Base-by-base conservation (phyloP, 2,329 filamentous ascomycete genomes). In the Arachnomyces sp. region DNA sequence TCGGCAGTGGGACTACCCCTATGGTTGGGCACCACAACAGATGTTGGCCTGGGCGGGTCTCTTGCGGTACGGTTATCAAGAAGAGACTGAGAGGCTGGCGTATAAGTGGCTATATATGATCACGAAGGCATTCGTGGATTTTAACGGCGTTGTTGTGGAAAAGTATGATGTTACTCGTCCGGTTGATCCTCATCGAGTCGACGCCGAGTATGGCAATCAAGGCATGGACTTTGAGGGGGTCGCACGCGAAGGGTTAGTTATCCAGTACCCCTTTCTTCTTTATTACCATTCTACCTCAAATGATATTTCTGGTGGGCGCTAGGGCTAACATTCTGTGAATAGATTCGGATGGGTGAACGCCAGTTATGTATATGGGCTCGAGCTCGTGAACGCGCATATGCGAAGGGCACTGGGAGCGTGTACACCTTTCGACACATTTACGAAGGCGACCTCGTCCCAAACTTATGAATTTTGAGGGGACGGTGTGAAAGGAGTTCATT, bases 21-120 rank as follows among this genome's bases (percentile, higher is more conserved):
- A 92, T 58, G 92, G 92, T 44, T 98, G 92, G 92, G 92, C 92
- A 40, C 92, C 92, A 25, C 92, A 98, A 70, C 92, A 98, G 69
- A 96, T 98, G 68, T 77, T 98, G 31, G 90, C 92, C 1, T 98
- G 92, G 92, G 89, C 86, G 1, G 92, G 89, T 2, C 70, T 98
- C 43, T 76, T 88, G 54, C 82, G 89, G 13, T 98, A 96, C 58
- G 88, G 89, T 40, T 96, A 94, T 59, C 80, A 82, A 18, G 84
- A 90, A 16, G 89, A 95, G 46, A 88, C 88, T 1, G 84, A 94
- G 66, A 74, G 88, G 28, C 67, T 98, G 48, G 84, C 87, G 0
- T 98, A 98, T 66, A 88, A 92, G 64, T 98, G 92, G 92, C 68
- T 95, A 39, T 94, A 89, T 61, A 96, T 96, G 90, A 88, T 95